Conservation (phyloP, 352 stramenopile species). For the Blastocystis sp. region DNA sequence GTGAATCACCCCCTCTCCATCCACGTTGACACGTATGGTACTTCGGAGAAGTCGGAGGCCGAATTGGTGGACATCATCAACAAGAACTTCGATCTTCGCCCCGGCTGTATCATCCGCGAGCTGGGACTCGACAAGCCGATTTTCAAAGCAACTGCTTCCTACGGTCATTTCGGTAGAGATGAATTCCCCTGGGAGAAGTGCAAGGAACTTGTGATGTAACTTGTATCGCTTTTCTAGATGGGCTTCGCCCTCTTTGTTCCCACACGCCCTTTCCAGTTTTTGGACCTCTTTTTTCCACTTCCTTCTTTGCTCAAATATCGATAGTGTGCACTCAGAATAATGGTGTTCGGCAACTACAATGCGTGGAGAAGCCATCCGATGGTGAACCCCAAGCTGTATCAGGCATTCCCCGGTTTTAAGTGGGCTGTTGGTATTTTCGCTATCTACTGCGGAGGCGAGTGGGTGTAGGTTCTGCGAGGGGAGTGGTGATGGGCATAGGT, state of each 20-base stretch:
- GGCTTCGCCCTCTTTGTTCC: conserved; percentile 30
- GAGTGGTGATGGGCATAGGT: neutral
- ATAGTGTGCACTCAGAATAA: neutral
- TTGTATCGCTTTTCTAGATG: conserved; percentile 1
- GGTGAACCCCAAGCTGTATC: conserved; percentile 60
- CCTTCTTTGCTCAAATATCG: neutral
- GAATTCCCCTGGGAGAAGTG: conserved; percentile 98
- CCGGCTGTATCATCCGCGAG: conserved; percentile 94
- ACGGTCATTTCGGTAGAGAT: conserved; percentile 97
- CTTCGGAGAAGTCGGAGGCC: conserved; percentile 89
- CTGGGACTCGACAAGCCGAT: conserved; percentile 92
- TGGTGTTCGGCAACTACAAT: conserved; percentile 70
- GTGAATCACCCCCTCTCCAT: conserved; percentile 93
- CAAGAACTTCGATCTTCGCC: conserved; percentile 95
- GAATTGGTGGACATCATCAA: conserved; percentile 95
- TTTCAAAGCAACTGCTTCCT: conserved; percentile 96
- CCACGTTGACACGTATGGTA: conserved; percentile 96
- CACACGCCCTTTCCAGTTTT: neutral
- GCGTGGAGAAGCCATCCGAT: conserved; percentile 69
- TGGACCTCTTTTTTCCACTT: neutral
- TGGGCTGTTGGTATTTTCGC: conserved; percentile 70
- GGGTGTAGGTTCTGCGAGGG: conserved; percentile 15
- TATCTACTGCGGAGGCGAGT: conserved; percentile 64
- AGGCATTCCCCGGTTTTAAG: conserved; percentile 69
- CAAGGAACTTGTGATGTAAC: conserved; percentile 79